Percentiles rank a stretch among this genome's conserved stretches.
phyloP scores from a whole-genome alignment of 2,329 filamentous ascomycete species.

The Bisporella sp. region DNA sequence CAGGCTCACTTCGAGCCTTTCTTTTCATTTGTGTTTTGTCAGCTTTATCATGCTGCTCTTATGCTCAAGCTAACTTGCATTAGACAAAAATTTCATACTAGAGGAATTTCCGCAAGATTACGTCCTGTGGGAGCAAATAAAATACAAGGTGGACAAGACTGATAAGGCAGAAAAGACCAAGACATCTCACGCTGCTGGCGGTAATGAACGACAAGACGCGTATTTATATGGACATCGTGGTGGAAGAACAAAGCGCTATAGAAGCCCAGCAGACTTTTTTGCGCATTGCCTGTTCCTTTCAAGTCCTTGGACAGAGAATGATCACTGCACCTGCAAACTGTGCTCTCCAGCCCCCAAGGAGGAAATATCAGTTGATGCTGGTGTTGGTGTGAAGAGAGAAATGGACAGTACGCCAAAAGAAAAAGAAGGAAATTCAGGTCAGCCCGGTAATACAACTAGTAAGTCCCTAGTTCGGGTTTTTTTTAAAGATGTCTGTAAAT shows the following conservation, averaged over 20 bases:
- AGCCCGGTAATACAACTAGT: too few species aligned
- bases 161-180: slow-evolving; percentile 34
- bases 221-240: slow-evolving; percentile 54
- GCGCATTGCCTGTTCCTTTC: slow-evolving; percentile 50
- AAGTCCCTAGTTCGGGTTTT: too few species aligned
- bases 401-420: too few species aligned
- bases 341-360: slow-evolving; percentile 44
- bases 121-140: slow-evolving; percentile 50
- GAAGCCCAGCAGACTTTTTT: slow-evolving; percentile 53
- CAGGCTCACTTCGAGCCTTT: too few species aligned
- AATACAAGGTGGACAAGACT: slow-evolving; percentile 37
- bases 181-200: slow-evolving; percentile 35
- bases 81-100: slow-evolving; percentile 40
- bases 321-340: slow-evolving; percentile 39
- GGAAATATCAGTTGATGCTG: not conserved
- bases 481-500: too few species aligned
- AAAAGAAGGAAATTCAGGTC: too few species aligned
- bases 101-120: slow-evolving; percentile 48
- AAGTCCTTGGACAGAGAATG: not conserved
- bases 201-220: slow-evolving; percentile 48
- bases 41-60: not conserved
- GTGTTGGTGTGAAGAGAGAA: too few species aligned
- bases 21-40: too few species aligned
- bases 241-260: slow-evolving; percentile 48
- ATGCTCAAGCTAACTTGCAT: slow-evolving; percentile 7